phyloP scores from a whole-genome alignment of 176 grass and related monocot species.

The Musa itinerans region DNA sequence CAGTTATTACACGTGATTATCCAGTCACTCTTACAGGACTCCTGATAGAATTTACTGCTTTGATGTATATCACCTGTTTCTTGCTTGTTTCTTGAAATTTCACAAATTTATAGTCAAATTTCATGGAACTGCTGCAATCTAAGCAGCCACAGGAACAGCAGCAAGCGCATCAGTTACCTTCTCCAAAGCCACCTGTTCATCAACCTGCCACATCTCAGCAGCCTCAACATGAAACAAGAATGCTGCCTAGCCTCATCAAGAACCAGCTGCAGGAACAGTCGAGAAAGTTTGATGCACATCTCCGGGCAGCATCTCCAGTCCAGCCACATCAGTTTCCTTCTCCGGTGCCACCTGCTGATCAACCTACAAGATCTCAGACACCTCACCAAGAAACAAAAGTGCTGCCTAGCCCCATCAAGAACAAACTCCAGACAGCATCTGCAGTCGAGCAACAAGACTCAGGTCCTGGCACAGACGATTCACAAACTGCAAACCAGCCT shows the following conservation, averaged over 20 bases:
- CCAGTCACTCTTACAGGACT: background rate
- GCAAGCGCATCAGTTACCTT: background rate
- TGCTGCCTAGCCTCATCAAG: background rate
- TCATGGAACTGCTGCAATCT: background rate
- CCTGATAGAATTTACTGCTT: background rate
- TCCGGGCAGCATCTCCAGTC: background rate
- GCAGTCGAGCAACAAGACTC: background rate
- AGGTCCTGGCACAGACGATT: too few species aligned
- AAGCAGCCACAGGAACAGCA: background rate
- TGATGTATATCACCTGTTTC: background rate
- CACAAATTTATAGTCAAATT: background rate
- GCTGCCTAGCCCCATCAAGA: too few species aligned
- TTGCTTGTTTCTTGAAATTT: background rate
- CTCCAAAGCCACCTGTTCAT: background rate
- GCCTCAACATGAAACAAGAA: background rate
- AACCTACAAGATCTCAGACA: background rate
- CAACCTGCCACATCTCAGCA: background rate
- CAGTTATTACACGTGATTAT: too few species aligned
- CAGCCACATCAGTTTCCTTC: background rate
- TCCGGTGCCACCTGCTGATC: background rate
- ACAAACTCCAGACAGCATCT: too few species aligned
- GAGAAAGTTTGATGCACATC: background rate
- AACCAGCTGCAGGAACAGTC: background rate
- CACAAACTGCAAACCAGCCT: background rate
- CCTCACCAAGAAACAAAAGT: background rate